Conservation (phyloP, 352 stramenopile genomes). For the Hyaloperonospora brassicae region DNA sequence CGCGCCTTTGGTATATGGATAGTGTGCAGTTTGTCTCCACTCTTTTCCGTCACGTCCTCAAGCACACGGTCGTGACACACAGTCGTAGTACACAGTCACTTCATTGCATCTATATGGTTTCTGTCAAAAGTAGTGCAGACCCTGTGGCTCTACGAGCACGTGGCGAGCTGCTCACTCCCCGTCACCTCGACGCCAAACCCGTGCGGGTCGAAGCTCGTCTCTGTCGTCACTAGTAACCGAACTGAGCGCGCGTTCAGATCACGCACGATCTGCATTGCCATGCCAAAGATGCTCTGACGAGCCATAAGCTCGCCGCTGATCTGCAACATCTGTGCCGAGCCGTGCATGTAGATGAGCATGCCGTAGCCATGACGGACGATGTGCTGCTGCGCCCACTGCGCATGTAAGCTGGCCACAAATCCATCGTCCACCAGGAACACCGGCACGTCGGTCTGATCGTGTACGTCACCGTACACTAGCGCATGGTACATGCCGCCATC, state of each 20-base stretch:
- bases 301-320: constrained; percentile 81
- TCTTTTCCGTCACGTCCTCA: too few species aligned
- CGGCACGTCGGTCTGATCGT: constrained; percentile 25
- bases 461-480: constrained; percentile 41
- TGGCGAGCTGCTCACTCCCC: constrained; percentile 22
- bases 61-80: constrained; percentile 2
- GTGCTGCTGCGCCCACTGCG: constrained; percentile 64
- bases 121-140: constrained; percentile 14
- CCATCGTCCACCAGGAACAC: constrained; percentile 70
- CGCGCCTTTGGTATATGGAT: too few species aligned
- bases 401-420: constrained; percentile 35
- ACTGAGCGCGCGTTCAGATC: constrained; percentile 54
- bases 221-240: constrained; percentile 34
- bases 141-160: constrained; percentile 18
- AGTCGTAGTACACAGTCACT: too few species aligned
- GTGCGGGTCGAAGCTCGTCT: constrained; percentile 49
- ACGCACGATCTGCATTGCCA: constrained; percentile 65
- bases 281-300: constrained; percentile 75
- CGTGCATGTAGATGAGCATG: constrained; percentile 57
- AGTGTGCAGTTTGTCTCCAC: too few species aligned
- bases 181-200: constrained; percentile 54
- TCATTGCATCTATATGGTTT: constrained; percentile 7
- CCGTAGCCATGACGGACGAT: constrained; percentile 35
- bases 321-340: constrained; percentile 50
- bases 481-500: constrained; percentile 50